These are phyloP conservation scores for Aspergillus olivimuriae DNA, from an alignment of 495 filamentous ascomycete species.

Conservation along the genomic window DNA sequence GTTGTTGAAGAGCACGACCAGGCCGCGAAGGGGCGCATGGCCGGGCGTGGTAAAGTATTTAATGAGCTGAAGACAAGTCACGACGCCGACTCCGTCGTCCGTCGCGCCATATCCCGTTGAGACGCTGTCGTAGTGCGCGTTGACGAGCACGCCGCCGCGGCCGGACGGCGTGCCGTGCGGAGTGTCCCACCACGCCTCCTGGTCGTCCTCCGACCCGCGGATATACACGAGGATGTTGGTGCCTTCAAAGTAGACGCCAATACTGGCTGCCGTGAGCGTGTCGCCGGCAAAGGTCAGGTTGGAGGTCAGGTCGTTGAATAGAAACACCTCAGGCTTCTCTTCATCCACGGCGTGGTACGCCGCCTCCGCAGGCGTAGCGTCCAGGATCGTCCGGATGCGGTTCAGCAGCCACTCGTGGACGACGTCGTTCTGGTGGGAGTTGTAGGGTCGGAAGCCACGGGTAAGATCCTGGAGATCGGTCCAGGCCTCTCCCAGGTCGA, in stretches of 20 bases:
- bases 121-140: slow-evolving; percentile 94
- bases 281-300: slow-evolving; percentile 60
- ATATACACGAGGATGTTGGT: slow-evolving; percentile 92
- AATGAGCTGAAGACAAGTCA: slow-evolving; percentile 80
- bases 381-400: slow-evolving; percentile 62
- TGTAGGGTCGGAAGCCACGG: slow-evolving; percentile 80
- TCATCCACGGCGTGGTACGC: slow-evolving; percentile 15
- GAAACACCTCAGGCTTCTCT: slow-evolving; percentile 42
- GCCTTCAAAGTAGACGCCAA: slow-evolving; percentile 74
- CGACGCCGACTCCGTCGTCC: slow-evolving; percentile 86
- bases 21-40: slow-evolving; percentile 69
- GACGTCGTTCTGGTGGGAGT: slow-evolving; percentile 74
- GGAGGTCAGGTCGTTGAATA: slow-evolving; percentile 74
- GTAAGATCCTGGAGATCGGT: slow-evolving; percentile 69
- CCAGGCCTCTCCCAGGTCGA: slow-evolving; percentile 84
- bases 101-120: slow-evolving; percentile 88
- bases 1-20: slow-evolving; percentile 88
- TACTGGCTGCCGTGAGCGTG: slow-evolving; percentile 10
- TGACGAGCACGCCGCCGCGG: slow-evolving; percentile 79
- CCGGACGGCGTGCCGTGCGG: slow-evolving; percentile 41
- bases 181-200: slow-evolving; percentile 57
- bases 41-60: slow-evolving; percentile 74
- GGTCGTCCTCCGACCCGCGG: slow-evolving; percentile 66
- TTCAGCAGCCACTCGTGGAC: slow-evolving; percentile 70
- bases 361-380: slow-evolving; percentile 36